Evolutionary conservation across 139 green algal species (phyloP).

Genomic region (Desmodesmus armatus): DNA sequence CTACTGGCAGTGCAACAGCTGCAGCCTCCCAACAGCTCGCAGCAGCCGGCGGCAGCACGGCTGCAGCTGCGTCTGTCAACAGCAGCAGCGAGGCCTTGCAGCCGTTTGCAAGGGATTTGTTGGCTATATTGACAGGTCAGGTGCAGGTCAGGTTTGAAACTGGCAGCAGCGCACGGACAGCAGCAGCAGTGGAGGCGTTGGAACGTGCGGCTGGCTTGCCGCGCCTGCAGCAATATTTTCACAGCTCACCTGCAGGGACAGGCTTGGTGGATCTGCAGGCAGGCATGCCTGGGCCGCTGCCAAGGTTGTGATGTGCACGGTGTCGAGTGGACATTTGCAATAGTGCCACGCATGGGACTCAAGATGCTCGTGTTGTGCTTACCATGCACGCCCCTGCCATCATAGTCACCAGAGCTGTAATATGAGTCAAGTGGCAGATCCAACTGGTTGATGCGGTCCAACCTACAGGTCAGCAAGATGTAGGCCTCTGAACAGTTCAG

Average conservation of each 20-base stretch:
- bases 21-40: neutral
- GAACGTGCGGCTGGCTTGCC: neutral
- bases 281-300: no score
- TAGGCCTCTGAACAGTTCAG: no score
- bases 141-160: neutral
- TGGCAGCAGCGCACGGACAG: neutral
- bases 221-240: neutral
- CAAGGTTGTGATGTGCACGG: no score
- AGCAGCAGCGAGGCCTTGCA: neutral
- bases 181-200: neutral
- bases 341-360: no score
- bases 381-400: slow-evolving; percentile 57
- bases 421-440: slow-evolving; percentile 39
- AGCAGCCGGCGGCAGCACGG: neutral
- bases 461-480: neutral
- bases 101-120: slow-evolving; percentile 11
- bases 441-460: slow-evolving; percentile 74
- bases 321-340: no score
- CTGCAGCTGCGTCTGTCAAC: neutral
- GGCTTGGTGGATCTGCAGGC: no score
- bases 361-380: no score
- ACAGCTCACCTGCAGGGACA: no score
- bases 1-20: neutral
- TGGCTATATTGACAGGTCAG: slow-evolving; percentile 1
- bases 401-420: slow-evolving; percentile 48